Evolutionary conservation across 345 rosid species (phyloP).

Genomic region (Aquilaria malaccensis): DNA sequence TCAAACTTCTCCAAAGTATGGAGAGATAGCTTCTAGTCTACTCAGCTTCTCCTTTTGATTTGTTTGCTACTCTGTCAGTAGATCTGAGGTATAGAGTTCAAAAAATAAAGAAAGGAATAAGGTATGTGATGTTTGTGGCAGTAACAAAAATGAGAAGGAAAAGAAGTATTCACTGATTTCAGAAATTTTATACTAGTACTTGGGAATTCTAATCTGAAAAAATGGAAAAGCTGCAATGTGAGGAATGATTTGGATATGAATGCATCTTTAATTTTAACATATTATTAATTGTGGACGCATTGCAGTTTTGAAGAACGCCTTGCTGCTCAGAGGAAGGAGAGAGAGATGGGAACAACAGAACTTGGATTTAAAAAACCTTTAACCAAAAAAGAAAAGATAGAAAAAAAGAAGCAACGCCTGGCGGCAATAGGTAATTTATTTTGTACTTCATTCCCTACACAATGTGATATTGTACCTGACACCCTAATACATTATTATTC

Average conservation of each 20-base stretch:
- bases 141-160: too few species aligned
- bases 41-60: too few species aligned
- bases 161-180: too few species aligned
- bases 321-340: conserved; percentile 82
- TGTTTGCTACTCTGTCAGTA: too few species aligned
- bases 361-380: conserved; percentile 91
- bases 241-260: not conserved
- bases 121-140: too few species aligned
- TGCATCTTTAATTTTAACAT: conserved; percentile 3
- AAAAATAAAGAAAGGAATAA: too few species aligned
- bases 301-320: conserved; percentile 95
- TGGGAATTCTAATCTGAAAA: not conserved
- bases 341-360: conserved; percentile 62
- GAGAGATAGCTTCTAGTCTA: too few species aligned
- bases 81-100: too few species aligned
- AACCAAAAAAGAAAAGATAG: conserved; percentile 80
- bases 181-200: not conserved
- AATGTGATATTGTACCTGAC: not conserved
- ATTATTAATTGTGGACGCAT: conserved; percentile 8
- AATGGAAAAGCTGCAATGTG: not conserved
- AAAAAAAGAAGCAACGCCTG: conserved; percentile 92
- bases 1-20: too few species aligned
- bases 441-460: not conserved
- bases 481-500: too few species aligned
- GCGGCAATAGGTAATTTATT: conserved; percentile 80